Percentiles rank a stretch among this genome's conserved stretches.
Conservation (phyloP, 192 early-diverging fungal species). For the Rhizoclosmatium globosum region DNA sequence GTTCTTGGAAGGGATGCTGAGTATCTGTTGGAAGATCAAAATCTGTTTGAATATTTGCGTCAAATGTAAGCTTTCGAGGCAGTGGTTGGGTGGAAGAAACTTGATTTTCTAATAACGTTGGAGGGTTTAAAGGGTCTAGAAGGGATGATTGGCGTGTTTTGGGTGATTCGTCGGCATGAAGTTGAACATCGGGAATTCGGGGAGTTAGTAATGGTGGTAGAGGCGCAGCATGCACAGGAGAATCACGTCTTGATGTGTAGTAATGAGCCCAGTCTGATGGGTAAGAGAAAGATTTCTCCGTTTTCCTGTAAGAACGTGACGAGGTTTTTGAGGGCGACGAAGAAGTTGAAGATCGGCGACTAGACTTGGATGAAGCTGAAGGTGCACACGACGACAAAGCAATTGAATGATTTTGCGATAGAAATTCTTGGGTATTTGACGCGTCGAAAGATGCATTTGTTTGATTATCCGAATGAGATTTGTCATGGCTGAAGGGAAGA, state of each 20-base stretch:
- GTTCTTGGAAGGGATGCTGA: background rate
- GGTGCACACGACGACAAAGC: background rate
- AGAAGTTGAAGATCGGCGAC: constrained; percentile 31
- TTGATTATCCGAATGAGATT: background rate
- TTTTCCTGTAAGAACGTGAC: background rate
- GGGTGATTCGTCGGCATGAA: constrained; percentile 82
- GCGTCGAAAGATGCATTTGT: too few species aligned
- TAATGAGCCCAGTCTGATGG: too few species aligned
- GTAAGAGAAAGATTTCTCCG: too few species aligned
- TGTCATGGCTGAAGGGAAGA: constrained; percentile 5
- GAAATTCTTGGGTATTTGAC: background rate
- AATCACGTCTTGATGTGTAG: constrained; percentile 3
- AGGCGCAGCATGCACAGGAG: constrained; percentile 33
- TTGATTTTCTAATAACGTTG: too few species aligned
- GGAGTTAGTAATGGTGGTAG: constrained; percentile 33
- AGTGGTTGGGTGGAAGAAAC: constrained; percentile 53
- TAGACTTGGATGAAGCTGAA: constrained; percentile 23
- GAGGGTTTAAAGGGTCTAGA: too few species aligned
- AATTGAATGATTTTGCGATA: constrained; percentile 3
- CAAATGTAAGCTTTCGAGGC: constrained; percentile 78
- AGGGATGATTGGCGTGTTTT: too few species aligned
- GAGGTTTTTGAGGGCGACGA: constrained; percentile 14
- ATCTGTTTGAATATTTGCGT: constrained; percentile 55
- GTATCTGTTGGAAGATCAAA: background rate
- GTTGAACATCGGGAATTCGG: constrained; percentile 70